Percentiles rank a stretch among this genome's conserved stretches.
Conservation (phyloP, 352 stramenopile species). For the Globisporangium yorkense region DNA sequence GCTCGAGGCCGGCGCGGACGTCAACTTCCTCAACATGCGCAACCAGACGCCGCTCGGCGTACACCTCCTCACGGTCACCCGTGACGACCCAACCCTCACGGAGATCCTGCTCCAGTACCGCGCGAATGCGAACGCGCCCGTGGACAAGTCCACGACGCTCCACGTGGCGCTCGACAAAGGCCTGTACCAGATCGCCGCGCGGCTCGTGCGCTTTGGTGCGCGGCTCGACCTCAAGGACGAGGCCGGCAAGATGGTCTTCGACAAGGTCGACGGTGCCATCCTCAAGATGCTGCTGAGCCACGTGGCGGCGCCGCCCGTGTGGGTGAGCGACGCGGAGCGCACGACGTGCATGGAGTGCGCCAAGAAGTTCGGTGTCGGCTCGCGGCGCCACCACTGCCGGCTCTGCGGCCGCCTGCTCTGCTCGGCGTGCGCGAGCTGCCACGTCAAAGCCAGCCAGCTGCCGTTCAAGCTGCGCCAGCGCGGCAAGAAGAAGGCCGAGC, state of each 20-base stretch:
- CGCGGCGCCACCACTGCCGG: conserved; percentile 53
- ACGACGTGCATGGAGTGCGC: conserved; percentile 48
- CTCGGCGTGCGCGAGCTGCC: conserved; percentile 33
- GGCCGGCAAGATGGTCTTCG: conserved; percentile 51
- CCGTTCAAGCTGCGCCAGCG: conserved; percentile 41
- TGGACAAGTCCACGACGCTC: conserved; percentile 59
- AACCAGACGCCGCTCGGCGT: conserved; percentile 61
- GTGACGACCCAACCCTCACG: conserved; percentile 52
- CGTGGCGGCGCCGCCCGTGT: conserved; percentile 35
- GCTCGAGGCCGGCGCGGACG: conserved; percentile 45
- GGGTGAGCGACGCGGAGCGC: conserved; percentile 46
- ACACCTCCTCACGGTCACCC: conserved; percentile 52
- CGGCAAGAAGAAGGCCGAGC: conserved; percentile 45
- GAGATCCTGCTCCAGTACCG: conserved; percentile 53
- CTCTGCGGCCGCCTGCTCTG: conserved; percentile 53
- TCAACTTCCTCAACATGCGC: conserved; percentile 64
- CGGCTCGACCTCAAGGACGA: conserved; percentile 56
- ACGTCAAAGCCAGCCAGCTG: conserved; percentile 28
- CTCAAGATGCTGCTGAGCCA: conserved; percentile 50
- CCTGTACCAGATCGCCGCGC: conserved; percentile 39
- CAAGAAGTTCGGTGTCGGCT: conserved; percentile 43
- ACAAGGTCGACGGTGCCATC: conserved; percentile 41
- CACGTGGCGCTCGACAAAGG: conserved; percentile 58
- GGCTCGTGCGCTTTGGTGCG: conserved; percentile 47
- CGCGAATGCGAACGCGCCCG: conserved; percentile 46